These are phyloP conservation scores for Taxillus chinensis DNA, from an alignment of 164 flowering plant species.

Conservation along the genomic window DNA sequence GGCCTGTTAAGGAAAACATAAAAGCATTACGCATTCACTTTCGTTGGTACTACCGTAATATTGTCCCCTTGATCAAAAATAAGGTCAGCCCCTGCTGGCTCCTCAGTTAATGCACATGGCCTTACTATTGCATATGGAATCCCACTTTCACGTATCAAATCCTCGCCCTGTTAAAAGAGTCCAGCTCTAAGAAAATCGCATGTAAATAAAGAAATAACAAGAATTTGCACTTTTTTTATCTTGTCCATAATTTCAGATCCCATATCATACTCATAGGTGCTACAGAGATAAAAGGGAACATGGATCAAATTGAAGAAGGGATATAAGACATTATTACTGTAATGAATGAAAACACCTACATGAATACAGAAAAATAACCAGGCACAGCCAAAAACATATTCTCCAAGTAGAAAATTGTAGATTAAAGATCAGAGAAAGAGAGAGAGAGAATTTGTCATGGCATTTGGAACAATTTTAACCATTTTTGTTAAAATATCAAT, in stretches of 20 bases:
- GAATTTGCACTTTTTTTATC: neutral
- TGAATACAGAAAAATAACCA: neutral
- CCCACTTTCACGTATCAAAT: conserved; percentile 86
- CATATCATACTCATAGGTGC: neutral
- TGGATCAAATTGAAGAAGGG: neutral
- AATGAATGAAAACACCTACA: neutral
- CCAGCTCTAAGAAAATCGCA: neutral
- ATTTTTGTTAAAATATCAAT: too few relatives aligned
- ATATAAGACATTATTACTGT: neutral
- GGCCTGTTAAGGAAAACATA: too few relatives aligned
- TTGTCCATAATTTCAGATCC: too few relatives aligned
- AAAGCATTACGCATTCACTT: neutral
- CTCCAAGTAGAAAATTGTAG: too few relatives aligned
- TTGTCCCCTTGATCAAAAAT: conserved; percentile 97
- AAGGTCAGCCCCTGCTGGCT: conserved; percentile 99
- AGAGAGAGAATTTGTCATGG: too few relatives aligned
- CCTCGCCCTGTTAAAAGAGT: conserved; percentile 65
- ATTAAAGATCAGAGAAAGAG: too few relatives aligned
- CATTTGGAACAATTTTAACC: too few relatives aligned
- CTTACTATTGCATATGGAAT: conserved; percentile 85
- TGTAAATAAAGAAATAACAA: neutral
- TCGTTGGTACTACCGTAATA: conserved; percentile 37
- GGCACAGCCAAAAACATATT: too few relatives aligned
- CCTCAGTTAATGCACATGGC: conserved; percentile 97
- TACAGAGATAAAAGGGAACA: neutral